Evolutionary conservation across 345 rosid species (phyloP).

Genomic region (Bruguiera parviflora): DNA sequence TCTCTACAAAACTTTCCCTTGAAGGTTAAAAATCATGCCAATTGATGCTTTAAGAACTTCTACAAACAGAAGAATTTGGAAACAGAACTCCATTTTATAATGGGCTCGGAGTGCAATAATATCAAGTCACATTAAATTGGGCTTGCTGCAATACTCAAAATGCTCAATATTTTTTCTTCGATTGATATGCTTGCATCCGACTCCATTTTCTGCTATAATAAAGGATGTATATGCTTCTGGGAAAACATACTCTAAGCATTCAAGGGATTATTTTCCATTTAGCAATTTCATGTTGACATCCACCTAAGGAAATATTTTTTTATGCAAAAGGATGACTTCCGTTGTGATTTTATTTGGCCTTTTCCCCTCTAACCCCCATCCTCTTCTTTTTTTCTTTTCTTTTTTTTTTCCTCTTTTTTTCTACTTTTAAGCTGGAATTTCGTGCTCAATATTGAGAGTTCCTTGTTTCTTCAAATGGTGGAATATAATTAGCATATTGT

Average conservation of each 20-base stretch:
- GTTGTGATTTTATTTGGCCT: too few species aligned
- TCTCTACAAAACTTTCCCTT: too few species aligned
- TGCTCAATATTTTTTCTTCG: background rate
- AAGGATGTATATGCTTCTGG: too few species aligned
- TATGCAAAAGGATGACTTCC: background rate
- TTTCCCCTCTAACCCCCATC: background rate
- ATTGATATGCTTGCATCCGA: background rate
- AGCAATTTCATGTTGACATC: background rate
- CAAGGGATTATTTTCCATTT: background rate
- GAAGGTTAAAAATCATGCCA: too few species aligned
- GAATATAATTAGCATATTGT: too few species aligned
- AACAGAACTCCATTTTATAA: background rate
- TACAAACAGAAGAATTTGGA: too few species aligned
- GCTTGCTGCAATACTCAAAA: too few species aligned
- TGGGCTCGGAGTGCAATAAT: background rate
- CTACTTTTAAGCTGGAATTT: slow-evolving; percentile 59
- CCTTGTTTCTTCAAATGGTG: too few species aligned
- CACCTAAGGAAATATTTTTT: too few species aligned
- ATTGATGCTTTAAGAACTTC: too few species aligned
- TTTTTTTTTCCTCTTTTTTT: slow-evolving; percentile 9
- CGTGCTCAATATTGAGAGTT: slow-evolving; percentile 30
- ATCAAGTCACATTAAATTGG: background rate
- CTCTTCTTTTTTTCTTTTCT: slow-evolving; percentile 8
- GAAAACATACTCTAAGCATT: background rate
- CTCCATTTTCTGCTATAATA: too few species aligned